Conservation (phyloP, 2,329 filamentous ascomycete genomes). For the Triangularia verruculosa region DNA sequence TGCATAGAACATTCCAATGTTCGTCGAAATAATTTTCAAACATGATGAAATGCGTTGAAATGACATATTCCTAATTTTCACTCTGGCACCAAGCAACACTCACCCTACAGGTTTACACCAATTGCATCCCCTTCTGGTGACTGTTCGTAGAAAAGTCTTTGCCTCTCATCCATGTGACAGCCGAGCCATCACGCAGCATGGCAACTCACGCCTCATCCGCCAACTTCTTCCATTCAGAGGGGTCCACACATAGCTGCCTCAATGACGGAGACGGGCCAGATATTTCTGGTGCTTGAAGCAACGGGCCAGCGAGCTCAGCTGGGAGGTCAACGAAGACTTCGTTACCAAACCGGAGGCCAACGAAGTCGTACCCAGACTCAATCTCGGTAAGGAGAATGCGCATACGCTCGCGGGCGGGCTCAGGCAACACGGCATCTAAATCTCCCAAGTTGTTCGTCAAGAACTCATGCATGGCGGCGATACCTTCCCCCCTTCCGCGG, state of each 20-base stretch:
- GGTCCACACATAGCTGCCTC: neutral
- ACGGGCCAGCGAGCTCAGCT: neutral
- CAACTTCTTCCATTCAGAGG: neutral
- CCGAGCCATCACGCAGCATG: too few relatives aligned
- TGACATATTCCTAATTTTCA: too few relatives aligned
- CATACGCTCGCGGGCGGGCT: neutral
- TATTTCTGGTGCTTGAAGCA: neutral
- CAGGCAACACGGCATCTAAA: neutral
- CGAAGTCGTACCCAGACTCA: neutral
- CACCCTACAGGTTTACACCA: too few relatives aligned
- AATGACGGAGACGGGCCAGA: neutral
- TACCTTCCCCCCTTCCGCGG: neutral
- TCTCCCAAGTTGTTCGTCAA: neutral
- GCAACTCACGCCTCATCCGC: neutral
- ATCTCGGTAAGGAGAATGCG: neutral
- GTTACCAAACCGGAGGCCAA: neutral
- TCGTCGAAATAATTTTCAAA: too few relatives aligned
- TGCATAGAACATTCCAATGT: too few relatives aligned
- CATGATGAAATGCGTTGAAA: too few relatives aligned
- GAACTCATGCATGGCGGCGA: neutral
- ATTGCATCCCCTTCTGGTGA: too few relatives aligned
- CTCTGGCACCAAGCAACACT: too few relatives aligned
- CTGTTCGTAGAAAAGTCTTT: too few relatives aligned
- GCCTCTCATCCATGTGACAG: too few relatives aligned
- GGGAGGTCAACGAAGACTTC: neutral